A percentile compares a stretch with the other conserved stretches of the same genome.
Evolutionary conservation across 2,329 filamentous ascomycete genomes (phyloP).

Genomic region (Colletotrichum sp.): DNA sequence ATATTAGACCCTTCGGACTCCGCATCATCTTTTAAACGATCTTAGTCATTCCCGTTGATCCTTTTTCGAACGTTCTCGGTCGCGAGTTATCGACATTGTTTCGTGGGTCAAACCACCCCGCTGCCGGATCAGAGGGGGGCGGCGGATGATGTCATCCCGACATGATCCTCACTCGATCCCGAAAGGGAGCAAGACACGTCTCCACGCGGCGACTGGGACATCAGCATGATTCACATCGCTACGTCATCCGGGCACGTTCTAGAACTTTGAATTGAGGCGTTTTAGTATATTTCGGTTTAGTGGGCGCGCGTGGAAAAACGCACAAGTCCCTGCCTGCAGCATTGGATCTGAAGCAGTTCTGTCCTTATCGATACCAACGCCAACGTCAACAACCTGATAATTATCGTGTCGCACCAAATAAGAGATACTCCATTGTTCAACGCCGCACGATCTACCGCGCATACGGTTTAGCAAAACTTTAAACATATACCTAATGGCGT

Average conservation of each 20-base stretch:
- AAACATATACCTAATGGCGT: neutral
- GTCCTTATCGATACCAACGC: neutral
- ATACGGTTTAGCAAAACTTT: neutral
- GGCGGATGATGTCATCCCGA: slow-evolving; percentile 11
- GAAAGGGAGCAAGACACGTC: neutral
- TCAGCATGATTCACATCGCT: neutral
- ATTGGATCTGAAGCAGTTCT: too few relatives aligned
- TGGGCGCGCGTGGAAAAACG: neutral
- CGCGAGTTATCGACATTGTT: neutral
- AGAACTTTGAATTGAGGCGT: neutral
- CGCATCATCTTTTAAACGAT: neutral
- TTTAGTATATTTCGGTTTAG: rapidly evolving
- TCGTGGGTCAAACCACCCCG: neutral
- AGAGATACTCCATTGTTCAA: neutral
- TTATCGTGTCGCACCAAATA: rapidly evolving
- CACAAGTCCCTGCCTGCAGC: neutral
- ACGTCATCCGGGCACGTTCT: slow-evolving; percentile 3
- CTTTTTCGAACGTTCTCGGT: neutral
- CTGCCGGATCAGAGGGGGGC: neutral
- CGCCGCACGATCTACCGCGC: neutral
- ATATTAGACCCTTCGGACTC: neutral
- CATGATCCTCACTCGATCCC: neutral
- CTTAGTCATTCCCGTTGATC: neutral
- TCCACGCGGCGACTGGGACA: neutral
- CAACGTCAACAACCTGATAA: neutral